These are phyloP conservation scores for Breynia disticha DNA, from an alignment of 441 rosid species.

Conservation along the genomic window DNA sequence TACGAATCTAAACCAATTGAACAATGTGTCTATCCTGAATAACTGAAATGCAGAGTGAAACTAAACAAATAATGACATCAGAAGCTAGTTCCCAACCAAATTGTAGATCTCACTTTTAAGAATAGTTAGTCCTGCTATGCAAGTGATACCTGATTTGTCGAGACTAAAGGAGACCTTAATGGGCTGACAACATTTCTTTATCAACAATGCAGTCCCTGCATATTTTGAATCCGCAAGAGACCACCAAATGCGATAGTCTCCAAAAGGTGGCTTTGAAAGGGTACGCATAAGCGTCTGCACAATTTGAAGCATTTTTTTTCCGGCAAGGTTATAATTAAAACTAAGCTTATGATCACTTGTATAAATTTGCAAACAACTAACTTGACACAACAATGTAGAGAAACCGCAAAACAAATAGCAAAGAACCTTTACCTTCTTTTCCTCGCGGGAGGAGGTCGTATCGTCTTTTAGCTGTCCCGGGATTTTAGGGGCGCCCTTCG, in stretches of 20 bases:
- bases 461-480: slow-evolving; percentile 80
- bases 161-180: slow-evolving; percentile 63
- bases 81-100: neutral
- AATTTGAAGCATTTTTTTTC: slow-evolving; percentile 7
- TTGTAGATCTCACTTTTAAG: no score
- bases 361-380: slow-evolving; percentile 1
- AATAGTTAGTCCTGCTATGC: no score
- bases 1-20: no score
- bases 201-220: slow-evolving; percentile 91
- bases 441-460: slow-evolving; percentile 77
- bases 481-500: slow-evolving; percentile 66
- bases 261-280: slow-evolving; percentile 71
- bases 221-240: slow-evolving; percentile 90
- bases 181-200: slow-evolving; percentile 71
- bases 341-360: slow-evolving; percentile 2
- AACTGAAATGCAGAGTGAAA: neutral
- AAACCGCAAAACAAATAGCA: neutral
- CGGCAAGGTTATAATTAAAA: neutral
- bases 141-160: slow-evolving; percentile 50
- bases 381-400: no score
- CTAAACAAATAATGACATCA: neutral
- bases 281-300: slow-evolving; percentile 72
- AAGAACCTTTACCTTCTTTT: slow-evolving; percentile 52
- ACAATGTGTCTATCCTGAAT: no score
- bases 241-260: slow-evolving; percentile 83